Evolutionary conservation across 192 early-diverging fungal species (phyloP).

Genomic region (Coemansia sp.): DNA sequence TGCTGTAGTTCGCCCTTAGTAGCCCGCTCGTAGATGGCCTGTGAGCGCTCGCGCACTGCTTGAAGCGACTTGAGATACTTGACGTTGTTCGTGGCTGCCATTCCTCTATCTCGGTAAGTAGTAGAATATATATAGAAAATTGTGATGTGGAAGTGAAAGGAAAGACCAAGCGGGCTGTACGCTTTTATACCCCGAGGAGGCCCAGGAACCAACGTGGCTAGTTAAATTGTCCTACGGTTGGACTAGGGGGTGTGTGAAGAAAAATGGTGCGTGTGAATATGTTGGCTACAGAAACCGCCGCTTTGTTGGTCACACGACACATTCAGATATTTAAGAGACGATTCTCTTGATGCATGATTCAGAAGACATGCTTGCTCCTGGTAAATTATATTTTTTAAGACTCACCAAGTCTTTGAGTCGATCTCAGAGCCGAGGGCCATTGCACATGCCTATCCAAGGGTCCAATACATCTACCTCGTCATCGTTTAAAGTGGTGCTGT

Average conservation of each 20-base stretch:
- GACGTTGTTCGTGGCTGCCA: slow-evolving; percentile 25
- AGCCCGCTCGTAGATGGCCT: slow-evolving; percentile 64
- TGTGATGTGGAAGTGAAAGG: not conserved
- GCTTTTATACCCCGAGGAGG: not conserved
- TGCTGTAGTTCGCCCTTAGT: slow-evolving; percentile 63
- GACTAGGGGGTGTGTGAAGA: not conserved
- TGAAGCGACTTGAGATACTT: slow-evolving; percentile 68
- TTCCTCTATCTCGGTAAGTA: not conserved
- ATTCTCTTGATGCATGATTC: not conserved
- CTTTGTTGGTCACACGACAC: slow-evolving; percentile 1
- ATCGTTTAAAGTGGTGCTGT: no score
- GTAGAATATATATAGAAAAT: not conserved
- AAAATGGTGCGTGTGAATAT: not conserved
- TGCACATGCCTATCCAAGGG: no score
- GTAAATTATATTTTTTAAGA: not conserved
- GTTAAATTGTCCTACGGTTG: not conserved
- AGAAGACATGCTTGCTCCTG: not conserved
- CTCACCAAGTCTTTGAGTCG: no score
- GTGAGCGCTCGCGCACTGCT: slow-evolving; percentile 76
- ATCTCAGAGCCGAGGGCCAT: no score
- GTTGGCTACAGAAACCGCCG: slow-evolving; percentile 4
- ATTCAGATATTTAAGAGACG: not conserved
- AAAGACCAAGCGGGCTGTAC: not conserved
- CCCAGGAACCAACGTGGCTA: not conserved
- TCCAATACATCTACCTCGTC: no score